Evolutionary conservation across 495 filamentous ascomycete genomes (phyloP).

Genomic region (Aspergillus funiculosus): DNA sequence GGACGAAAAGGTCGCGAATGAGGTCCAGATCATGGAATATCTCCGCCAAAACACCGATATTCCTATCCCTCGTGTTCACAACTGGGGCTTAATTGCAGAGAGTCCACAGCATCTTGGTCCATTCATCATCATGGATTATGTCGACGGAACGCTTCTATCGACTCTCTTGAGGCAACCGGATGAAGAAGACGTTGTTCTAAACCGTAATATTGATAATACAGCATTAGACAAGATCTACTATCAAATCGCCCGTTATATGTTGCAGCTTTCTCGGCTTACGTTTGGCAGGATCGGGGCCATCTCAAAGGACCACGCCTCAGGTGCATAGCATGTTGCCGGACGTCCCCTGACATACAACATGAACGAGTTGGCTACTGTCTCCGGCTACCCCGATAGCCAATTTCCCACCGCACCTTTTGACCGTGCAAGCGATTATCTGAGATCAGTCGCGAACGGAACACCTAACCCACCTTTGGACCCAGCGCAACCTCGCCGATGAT

Average conservation of each 20-base stretch:
- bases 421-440: constrained; percentile 32
- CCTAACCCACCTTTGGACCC: constrained; percentile 32
- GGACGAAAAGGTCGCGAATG: constrained; percentile 38
- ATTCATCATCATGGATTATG: constrained; percentile 40
- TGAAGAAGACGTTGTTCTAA: constrained; percentile 28
- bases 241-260: constrained; percentile 32
- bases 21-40: constrained; percentile 33
- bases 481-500: constrained; percentile 35
- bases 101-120: constrained; percentile 35
- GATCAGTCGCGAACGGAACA: constrained; percentile 28
- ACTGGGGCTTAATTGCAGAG: constrained; percentile 30
- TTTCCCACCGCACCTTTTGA: constrained; percentile 31
- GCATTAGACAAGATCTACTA: constrained; percentile 24
- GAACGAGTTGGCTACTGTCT: constrained; percentile 35
- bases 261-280: constrained; percentile 35
- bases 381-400: constrained; percentile 28
- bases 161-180: constrained; percentile 29
- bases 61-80: constrained; percentile 30
- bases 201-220: constrained; percentile 27
- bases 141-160: constrained; percentile 29
- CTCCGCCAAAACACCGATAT: constrained; percentile 35
- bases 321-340: constrained; percentile 27
- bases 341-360: constrained; percentile 37
- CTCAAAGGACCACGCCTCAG: constrained; percentile 25
- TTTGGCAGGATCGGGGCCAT: constrained; percentile 35